Percentiles rank a stretch among this genome's conserved stretches.
Evolutionary conservation across 2,329 filamentous ascomycete species (phyloP).

Genomic region (Beauveria sp.): DNA sequence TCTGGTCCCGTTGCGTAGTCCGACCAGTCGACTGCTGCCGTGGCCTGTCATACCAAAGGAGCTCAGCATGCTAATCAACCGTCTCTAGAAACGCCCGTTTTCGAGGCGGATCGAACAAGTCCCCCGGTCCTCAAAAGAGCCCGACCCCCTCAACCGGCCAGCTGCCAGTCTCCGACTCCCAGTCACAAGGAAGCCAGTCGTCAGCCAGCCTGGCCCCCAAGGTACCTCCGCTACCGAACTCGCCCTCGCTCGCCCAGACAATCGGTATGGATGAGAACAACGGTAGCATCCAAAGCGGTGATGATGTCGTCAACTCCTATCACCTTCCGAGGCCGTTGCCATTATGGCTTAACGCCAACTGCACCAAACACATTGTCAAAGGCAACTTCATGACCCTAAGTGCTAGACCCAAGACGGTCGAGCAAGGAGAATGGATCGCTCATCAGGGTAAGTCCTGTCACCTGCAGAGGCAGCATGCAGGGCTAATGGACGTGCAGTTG

Average conservation of each 20-base stretch:
- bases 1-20: not conserved
- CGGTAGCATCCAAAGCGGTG: constrained; percentile 38
- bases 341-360: constrained; percentile 66
- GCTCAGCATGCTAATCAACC: not conserved
- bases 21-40: not conserved
- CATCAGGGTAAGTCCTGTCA: constrained; percentile 68
- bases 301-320: constrained; percentile 51
- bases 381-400: constrained; percentile 97
- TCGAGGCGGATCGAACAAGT: constrained; percentile 46
- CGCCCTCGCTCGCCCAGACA: constrained; percentile 56
- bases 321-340: constrained; percentile 61
- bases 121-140: constrained; percentile 44
- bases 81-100: constrained; percentile 47
- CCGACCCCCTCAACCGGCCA: constrained; percentile 41
- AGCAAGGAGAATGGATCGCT: constrained; percentile 91
- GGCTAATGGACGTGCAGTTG: constrained; percentile 46
- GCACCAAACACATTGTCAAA: constrained; percentile 84
- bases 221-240: constrained; percentile 54
- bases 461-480: constrained; percentile 11
- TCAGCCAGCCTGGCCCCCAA: constrained; percentile 47
- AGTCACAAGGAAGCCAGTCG: constrained; percentile 42
- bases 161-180: constrained; percentile 38
- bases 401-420: constrained; percentile 85
- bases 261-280: constrained; percentile 60
- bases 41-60: not conserved